A percentile compares a stretch with the other conserved stretches of the same genome.
Conservation (phyloP, 352 stramenopile genomes). For the Phytophthora sansomeana region DNA sequence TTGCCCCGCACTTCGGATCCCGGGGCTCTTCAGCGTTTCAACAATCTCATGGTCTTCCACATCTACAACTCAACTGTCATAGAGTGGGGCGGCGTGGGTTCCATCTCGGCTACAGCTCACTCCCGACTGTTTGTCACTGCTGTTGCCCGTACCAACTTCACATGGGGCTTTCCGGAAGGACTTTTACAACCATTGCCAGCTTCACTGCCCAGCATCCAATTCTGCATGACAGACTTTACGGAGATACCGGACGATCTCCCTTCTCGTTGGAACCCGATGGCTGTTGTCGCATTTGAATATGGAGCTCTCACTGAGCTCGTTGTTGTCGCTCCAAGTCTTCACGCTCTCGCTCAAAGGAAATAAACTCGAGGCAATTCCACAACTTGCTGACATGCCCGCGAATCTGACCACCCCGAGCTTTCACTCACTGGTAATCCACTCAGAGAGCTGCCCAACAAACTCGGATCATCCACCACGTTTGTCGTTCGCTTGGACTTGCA, state of each 20-base stretch:
- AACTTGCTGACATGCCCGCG: constrained; percentile 5
- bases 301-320: constrained; percentile 7
- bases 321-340: constrained; percentile 12
- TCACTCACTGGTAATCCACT: constrained; percentile 16
- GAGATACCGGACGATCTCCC: constrained; percentile 9
- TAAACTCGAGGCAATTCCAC: constrained; percentile 7
- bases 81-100: background rate
- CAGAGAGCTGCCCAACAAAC: background rate
- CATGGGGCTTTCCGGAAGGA: background rate
- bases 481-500: constrained; percentile 17
- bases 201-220: constrained; percentile 1
- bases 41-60: constrained; percentile 11
- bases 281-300: constrained; percentile 24
- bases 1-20: constrained; percentile 6
- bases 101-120: background rate
- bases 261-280: constrained; percentile 11
- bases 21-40: constrained; percentile 6
- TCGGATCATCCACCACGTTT: constrained; percentile 2
- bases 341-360: constrained; percentile 28
- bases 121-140: background rate
- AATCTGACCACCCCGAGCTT: background rate
- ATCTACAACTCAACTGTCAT: constrained; percentile 28
- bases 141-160: background rate
- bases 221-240: constrained; percentile 15
- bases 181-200: constrained; percentile 3